A percentile compares a stretch with the other conserved stretches of the same genome.
Evolutionary conservation across 2,329 filamentous ascomycete species (phyloP).

Genomic region (Cadophora sp.): DNA sequence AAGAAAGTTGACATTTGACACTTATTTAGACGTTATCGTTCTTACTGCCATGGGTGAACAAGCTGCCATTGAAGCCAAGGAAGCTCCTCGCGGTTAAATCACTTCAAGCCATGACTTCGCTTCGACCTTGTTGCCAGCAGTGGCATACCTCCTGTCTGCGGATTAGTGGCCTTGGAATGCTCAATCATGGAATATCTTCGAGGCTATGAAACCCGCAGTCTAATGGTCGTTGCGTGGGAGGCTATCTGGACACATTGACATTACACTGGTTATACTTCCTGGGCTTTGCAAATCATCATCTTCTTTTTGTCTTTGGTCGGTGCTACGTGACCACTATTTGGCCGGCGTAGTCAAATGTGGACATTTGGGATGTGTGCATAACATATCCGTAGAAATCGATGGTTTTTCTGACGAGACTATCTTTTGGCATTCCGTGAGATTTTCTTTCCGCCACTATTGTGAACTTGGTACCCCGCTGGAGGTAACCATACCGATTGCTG

Average conservation of each 20-base stretch:
- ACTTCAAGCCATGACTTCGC: constrained; percentile 33
- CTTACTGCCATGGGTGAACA: constrained; percentile 97
- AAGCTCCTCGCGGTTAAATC: constrained; percentile 66
- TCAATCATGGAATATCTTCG: constrained; percentile 39
- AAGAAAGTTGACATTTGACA: not conserved
- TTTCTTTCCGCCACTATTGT: not conserved
- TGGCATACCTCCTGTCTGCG: constrained; percentile 40
- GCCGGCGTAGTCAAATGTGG: constrained; percentile 46
- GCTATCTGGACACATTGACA: constrained; percentile 54
- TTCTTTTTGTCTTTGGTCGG: constrained; percentile 39
- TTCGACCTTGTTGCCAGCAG: constrained; percentile 42
- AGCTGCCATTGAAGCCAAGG: constrained; percentile 90
- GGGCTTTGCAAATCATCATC: constrained; percentile 39
- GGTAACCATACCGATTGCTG: no score
- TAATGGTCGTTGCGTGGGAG: constrained; percentile 51
- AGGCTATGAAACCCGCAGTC: constrained; percentile 45
- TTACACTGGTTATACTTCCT: constrained; percentile 45
- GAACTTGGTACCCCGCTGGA: no score
- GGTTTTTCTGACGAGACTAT: constrained; percentile 27
- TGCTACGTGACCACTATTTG: constrained; percentile 43
- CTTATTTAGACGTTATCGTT: constrained; percentile 78
- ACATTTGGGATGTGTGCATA: constrained; percentile 40
- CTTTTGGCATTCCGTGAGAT: not conserved
- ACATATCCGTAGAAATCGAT: constrained; percentile 44
- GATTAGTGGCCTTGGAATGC: constrained; percentile 31